Evolutionary conservation across 257 asterid genomes (phyloP).

Genomic region (Thymus quinquecostatus): DNA sequence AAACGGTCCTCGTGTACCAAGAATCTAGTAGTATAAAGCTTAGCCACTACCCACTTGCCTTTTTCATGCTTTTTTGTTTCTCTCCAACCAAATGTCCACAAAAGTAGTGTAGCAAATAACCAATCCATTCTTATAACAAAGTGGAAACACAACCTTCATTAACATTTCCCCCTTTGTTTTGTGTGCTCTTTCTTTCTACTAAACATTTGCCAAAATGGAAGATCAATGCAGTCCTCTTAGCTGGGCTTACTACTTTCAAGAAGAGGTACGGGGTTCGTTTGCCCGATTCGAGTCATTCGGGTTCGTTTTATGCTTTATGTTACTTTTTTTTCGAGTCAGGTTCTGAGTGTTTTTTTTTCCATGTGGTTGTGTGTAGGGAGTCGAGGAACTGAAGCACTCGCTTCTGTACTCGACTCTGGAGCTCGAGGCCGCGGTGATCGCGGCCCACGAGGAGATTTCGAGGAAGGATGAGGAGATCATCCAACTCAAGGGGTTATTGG

Average conservation of each 20-base stretch:
- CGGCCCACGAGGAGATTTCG: slow-evolving; percentile 77
- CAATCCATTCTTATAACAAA: slow-evolving; percentile 47
- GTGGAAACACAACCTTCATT: slow-evolving; percentile 47
- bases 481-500: slow-evolving; percentile 61
- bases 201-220: slow-evolving; percentile 52
- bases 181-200: slow-evolving; percentile 33
- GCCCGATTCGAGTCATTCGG: neutral
- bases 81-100: slow-evolving; percentile 66
- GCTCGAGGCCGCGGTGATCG: slow-evolving; percentile 67
- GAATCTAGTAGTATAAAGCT: slow-evolving; percentile 57
- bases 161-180: slow-evolving; percentile 42
- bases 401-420: slow-evolving; percentile 77
- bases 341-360: neutral
- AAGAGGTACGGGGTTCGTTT: slow-evolving; percentile 52
- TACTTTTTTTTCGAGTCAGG: neutral
- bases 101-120: slow-evolving; percentile 33
- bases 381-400: slow-evolving; percentile 79
- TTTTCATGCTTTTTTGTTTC: slow-evolving; percentile 66
- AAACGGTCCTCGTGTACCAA: slow-evolving; percentile 52
- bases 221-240: slow-evolving; percentile 80
- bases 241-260: slow-evolving; percentile 75
- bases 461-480: slow-evolving; percentile 83
- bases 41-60: slow-evolving; percentile 52
- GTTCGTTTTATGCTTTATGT: neutral
- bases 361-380: slow-evolving; percentile 49